phyloP scores from a whole-genome alignment of 2,329 filamentous ascomycete species.

The Reticulascus tulasneorum region DNA sequence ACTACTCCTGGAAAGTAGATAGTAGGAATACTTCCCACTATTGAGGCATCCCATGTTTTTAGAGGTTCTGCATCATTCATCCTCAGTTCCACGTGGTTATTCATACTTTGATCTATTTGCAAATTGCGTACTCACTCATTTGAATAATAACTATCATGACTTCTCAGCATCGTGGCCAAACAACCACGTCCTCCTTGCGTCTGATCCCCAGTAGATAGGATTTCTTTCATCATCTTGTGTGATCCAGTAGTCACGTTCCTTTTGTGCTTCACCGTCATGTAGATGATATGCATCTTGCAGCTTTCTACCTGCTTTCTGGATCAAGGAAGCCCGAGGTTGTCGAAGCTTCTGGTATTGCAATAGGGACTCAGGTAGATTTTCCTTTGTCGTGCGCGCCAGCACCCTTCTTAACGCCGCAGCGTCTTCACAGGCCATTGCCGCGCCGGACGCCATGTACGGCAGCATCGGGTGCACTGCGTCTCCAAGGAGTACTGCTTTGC shows the following conservation, averaged over 20 bases:
- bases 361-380: constrained; percentile 23
- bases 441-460: constrained; percentile 54
- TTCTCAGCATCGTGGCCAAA: constrained; percentile 12
- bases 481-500: constrained; percentile 55
- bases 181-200: constrained; percentile 12
- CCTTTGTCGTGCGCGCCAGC: constrained; percentile 40
- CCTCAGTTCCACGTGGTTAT: no score
- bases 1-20: no score
- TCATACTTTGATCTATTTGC: no score
- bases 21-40: no score
- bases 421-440: constrained; percentile 60
- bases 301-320: constrained; percentile 56
- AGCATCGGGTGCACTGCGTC: constrained; percentile 63
- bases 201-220: constrained; percentile 11
- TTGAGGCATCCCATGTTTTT: no score
- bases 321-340: constrained; percentile 52
- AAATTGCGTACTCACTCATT: no score
- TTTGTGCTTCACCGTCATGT: constrained; percentile 53
- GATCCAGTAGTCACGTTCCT: constrained; percentile 40
- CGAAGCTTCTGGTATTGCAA: constrained; percentile 54
- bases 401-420: constrained; percentile 54
- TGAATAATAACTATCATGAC: no score
- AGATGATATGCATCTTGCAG: constrained; percentile 62
- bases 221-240: constrained; percentile 8
- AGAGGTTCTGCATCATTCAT: no score